Evolutionary conservation across 768 basidiomycete species (phyloP).

Genomic region (Nidularia pulvinata): DNA sequence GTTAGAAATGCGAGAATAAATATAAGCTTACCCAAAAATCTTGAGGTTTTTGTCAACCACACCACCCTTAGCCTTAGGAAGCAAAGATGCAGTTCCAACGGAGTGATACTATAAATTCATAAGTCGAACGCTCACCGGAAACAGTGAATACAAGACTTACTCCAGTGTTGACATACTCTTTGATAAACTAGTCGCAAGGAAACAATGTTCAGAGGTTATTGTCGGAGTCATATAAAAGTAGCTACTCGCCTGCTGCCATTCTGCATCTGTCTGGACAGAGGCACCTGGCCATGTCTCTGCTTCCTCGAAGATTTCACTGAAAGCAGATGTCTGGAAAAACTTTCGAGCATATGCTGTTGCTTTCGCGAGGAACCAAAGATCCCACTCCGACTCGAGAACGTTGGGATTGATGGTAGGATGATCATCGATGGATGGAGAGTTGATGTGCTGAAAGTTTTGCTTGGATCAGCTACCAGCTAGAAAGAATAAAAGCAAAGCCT

Average conservation of each 20-base stretch:
- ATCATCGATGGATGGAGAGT: constrained; percentile 19
- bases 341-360: constrained; percentile 26
- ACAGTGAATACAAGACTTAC: constrained; percentile 4
- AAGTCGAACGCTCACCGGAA: too few species aligned
- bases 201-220: background rate
- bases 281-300: constrained; percentile 24
- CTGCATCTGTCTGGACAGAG: constrained; percentile 13
- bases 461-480: background rate
- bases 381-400: constrained; percentile 26
- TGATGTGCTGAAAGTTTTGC: constrained; percentile 14
- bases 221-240: background rate
- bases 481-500: background rate
- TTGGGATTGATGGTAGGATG: constrained; percentile 23
- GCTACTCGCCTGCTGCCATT: constrained; percentile 18
- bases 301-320: constrained; percentile 22
- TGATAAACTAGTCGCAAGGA: constrained; percentile 12
- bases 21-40: constrained; percentile 16
- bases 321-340: constrained; percentile 23
- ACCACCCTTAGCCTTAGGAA: constrained; percentile 21
- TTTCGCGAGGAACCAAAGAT: constrained; percentile 26
- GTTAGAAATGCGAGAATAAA: background rate
- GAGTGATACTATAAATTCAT: constrained; percentile 20
- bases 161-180: constrained; percentile 16
- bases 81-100: constrained; percentile 35
- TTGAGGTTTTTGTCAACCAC: constrained; percentile 17